phyloP scores from a whole-genome alignment of 2,329 filamentous ascomycete species.

The Dactylonectria macrodidyma region DNA sequence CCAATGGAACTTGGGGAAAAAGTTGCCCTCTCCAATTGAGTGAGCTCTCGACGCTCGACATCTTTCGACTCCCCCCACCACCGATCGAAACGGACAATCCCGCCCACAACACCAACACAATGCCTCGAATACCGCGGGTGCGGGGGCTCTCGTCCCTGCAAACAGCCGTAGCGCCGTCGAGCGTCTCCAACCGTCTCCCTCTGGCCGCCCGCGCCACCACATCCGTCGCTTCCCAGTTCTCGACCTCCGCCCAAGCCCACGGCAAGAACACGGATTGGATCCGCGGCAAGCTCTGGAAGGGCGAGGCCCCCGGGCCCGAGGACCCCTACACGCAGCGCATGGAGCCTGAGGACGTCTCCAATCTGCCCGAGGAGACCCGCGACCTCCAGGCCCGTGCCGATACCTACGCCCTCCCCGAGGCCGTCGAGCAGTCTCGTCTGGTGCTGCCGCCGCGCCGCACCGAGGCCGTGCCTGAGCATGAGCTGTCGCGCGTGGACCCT shows the following conservation, averaged over 20 bases:
- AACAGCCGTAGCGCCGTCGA: conserved; percentile 42
- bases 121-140: conserved; percentile 61
- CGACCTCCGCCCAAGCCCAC: conserved; percentile 52
- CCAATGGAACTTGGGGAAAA: conserved; percentile 41
- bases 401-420: conserved; percentile 40
- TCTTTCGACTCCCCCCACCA: conserved; percentile 29
- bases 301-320: conserved; percentile 55
- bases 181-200: conserved; percentile 44
- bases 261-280: conserved; percentile 56
- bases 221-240: conserved; percentile 39
- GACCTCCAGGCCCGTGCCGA: conserved; percentile 38
- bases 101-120: conserved; percentile 43
- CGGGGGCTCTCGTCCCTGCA: conserved; percentile 53
- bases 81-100: neutral
- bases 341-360: conserved; percentile 47
- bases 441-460: conserved; percentile 52
- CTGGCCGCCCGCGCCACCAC: conserved; percentile 45
- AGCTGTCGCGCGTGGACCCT: conserved; percentile 49
- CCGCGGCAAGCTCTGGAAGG: conserved; percentile 58
- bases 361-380: conserved; percentile 51
- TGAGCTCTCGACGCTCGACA: conserved; percentile 32
- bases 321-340: conserved; percentile 57
- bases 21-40: conserved; percentile 38
- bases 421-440: conserved; percentile 50
- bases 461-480: conserved; percentile 53